Evolutionary conservation across 1,284 basidiomycete genomes (phyloP).

Genomic region (Xanthoconium separans): DNA sequence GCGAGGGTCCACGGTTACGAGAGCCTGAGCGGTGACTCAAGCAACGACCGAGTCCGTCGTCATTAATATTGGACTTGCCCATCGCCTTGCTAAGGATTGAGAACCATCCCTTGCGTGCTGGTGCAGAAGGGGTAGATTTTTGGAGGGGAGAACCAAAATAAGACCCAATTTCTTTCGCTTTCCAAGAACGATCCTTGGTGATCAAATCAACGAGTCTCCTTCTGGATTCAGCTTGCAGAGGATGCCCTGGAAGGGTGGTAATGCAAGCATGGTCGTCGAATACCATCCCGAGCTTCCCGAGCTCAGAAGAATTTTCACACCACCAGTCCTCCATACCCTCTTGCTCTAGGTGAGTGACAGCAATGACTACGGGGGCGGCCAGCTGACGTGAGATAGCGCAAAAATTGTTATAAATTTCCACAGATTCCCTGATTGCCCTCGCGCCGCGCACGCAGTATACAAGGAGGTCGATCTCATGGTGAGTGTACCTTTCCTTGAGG

Average conservation of each 20-base stretch:
- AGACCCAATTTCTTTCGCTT: neutral
- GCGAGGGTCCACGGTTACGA: neutral
- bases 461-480: slow-evolving; percentile 28
- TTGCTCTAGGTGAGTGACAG: slow-evolving; percentile 25
- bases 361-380: slow-evolving; percentile 26
- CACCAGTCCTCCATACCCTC: slow-evolving; percentile 33
- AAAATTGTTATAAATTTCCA: slow-evolving; percentile 25
- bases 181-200: slow-evolving; percentile 11
- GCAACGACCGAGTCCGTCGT: neutral
- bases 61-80: neutral
- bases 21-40: neutral
- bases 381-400: slow-evolving; percentile 22
- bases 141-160: slow-evolving; percentile 19
- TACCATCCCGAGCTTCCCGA: slow-evolving; percentile 13
- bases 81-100: neutral
- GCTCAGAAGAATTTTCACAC: slow-evolving; percentile 9
- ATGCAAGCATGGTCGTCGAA: slow-evolving; percentile 31
- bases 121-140: neutral
- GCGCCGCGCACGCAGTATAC: slow-evolving; percentile 29
- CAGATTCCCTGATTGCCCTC: slow-evolving; percentile 14
- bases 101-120: neutral
- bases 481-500: slow-evolving; percentile 21
- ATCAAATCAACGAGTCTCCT: slow-evolving; percentile 15
- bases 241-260: slow-evolving; percentile 14
- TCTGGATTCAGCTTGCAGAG: slow-evolving; percentile 13